A percentile compares a stretch with the other conserved stretches of the same genome.
Conservation (phyloP, 208 protist genomes). For the Herpetomonas samuelpessoai region DNA sequence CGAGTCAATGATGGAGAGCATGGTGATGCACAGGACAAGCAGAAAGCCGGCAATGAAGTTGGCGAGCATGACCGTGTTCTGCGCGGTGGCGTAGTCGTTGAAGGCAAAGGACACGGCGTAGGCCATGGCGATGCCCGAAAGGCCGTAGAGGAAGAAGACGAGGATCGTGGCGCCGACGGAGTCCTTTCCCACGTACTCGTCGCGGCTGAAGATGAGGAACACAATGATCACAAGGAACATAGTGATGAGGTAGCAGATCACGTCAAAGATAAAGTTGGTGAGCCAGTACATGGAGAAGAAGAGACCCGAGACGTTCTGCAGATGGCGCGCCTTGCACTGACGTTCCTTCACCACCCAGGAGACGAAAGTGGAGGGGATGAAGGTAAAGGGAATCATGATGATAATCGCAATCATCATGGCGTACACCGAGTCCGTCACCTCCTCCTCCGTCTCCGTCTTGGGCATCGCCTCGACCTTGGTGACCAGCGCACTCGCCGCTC, state of each 20-base stretch:
- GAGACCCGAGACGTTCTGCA: conserved; percentile 71
- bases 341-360: conserved; percentile 79
- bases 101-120: conserved; percentile 72
- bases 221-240: conserved; percentile 59
- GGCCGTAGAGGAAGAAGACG: conserved; percentile 60
- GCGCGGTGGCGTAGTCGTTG: conserved; percentile 57
- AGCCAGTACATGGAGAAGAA: conserved; percentile 67
- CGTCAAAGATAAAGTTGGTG: conserved; percentile 77
- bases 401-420: conserved; percentile 50
- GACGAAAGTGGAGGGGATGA: conserved; percentile 65
- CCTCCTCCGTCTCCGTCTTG: conserved; percentile 34
- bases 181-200: conserved; percentile 49
- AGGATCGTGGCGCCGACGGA: conserved; percentile 43
- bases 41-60: conserved; percentile 84
- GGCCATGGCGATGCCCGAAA: conserved; percentile 49
- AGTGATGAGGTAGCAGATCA: conserved; percentile 57
- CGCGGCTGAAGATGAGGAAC: conserved; percentile 47
- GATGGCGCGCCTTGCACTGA: conserved; percentile 54
- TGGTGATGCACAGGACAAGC: conserved; percentile 46
- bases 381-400: conserved; percentile 72
- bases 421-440: conserved; percentile 25
- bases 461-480: conserved; percentile 35
- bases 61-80: conserved; percentile 58
- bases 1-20: conserved; percentile 38
- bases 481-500: conserved; percentile 11